These are phyloP conservation scores for Coleophoma cylindrospora DNA, from an alignment of 2,329 filamentous ascomycete genomes.

Conservation along the genomic window DNA sequence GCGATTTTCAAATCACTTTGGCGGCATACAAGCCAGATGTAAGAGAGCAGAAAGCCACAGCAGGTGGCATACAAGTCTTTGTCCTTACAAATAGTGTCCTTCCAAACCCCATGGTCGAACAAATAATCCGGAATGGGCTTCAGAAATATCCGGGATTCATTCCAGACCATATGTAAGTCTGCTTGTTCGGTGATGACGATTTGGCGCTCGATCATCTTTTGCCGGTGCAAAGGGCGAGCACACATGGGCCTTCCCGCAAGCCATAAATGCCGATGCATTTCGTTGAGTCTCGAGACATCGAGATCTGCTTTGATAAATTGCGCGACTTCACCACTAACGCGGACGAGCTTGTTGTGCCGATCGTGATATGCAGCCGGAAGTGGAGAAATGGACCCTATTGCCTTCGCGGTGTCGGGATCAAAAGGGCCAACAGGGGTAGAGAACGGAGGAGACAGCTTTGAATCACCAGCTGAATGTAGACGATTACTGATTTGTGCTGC, in stretches of 20 bases:
- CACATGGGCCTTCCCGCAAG: slow-evolving; percentile 3
- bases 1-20: slow-evolving; percentile 32
- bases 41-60: slow-evolving; percentile 24
- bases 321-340: too few relatives aligned
- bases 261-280: slow-evolving; percentile 9
- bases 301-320: too few relatives aligned
- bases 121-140: slow-evolving; percentile 29
- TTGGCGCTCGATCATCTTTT: slow-evolving; percentile 20
- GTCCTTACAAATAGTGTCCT: slow-evolving; percentile 1
- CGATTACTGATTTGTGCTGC: too few relatives aligned
- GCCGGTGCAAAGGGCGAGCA: slow-evolving; percentile 23
- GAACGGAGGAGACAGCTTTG: too few relatives aligned
- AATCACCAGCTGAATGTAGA: too few relatives aligned
- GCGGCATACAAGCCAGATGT: slow-evolving; percentile 25
- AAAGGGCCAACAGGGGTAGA: too few relatives aligned
- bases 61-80: neutral
- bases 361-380: too few relatives aligned
- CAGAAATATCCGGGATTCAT: slow-evolving; percentile 22
- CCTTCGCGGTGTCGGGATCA: too few relatives aligned
- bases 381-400: too few relatives aligned
- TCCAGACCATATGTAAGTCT: slow-evolving; percentile 30
- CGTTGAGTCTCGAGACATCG: slow-evolving; percentile 2
- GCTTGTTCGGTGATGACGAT: slow-evolving; percentile 29
- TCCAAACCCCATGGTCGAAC: slow-evolving; percentile 21
- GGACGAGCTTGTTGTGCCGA: too few relatives aligned